These are phyloP conservation scores for Colletotrichum sp. DNA, from an alignment of 2,329 filamentous ascomycete species.

Conservation along the genomic window DNA sequence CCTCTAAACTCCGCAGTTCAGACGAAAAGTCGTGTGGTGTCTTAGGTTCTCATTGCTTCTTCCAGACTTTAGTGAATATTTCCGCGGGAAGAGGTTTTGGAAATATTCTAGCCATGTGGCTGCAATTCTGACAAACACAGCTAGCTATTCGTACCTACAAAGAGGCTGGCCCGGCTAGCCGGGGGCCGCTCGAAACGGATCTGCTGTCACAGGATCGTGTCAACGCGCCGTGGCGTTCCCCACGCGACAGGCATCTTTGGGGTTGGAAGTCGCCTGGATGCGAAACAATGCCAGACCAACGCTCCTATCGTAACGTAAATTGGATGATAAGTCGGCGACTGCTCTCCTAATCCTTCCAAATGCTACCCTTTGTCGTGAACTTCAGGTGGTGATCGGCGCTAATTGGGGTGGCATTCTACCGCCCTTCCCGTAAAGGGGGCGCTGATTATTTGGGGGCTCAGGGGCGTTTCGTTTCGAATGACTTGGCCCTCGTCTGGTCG, in stretches of 20 bases:
- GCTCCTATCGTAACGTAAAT: background rate
- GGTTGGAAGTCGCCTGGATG: background rate
- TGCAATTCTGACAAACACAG: background rate
- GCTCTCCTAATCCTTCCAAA: background rate
- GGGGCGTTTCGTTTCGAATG: background rate
- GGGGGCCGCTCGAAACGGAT: conserved; percentile 9
- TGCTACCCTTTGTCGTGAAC: background rate
- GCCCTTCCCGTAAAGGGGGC: background rate
- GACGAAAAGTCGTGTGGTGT: background rate
- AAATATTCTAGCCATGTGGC: background rate
- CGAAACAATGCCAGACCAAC: background rate
- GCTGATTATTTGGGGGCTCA: background rate
- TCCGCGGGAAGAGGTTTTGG: background rate
- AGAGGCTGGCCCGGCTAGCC: background rate
- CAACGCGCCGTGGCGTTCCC: conserved; percentile 1
- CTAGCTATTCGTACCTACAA: background rate
- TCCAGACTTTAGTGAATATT: background rate
- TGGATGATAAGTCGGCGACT: background rate
- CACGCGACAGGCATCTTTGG: background rate
- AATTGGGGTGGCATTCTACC: background rate
- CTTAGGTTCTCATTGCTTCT: background rate
- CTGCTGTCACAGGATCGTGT: conserved; percentile 18
- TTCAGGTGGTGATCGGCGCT: background rate
- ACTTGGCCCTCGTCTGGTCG: background rate
- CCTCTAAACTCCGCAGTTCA: background rate